A percentile compares a stretch with the other conserved stretches of the same genome.
Conservation (phyloP, 2,329 filamentous ascomycete genomes). For the Grosmannia clavigera region DNA sequence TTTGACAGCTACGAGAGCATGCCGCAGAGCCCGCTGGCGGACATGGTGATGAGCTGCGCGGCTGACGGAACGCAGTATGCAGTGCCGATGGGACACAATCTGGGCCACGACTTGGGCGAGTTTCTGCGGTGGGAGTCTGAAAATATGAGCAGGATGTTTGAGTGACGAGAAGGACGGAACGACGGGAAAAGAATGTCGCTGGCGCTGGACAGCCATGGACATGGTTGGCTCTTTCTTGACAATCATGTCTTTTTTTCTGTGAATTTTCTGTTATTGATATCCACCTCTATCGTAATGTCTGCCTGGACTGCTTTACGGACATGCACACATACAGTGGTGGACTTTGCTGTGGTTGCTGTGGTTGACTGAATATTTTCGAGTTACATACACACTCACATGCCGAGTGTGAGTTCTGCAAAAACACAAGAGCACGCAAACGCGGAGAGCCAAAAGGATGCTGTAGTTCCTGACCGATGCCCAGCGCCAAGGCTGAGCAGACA, state of each 20-base stretch:
- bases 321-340: too few relatives aligned
- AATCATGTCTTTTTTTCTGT: not conserved
- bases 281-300: too few relatives aligned
- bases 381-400: too few relatives aligned
- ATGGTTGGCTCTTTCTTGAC: not conserved
- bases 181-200: too few relatives aligned
- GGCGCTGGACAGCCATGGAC: not conserved
- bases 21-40: constrained; percentile 38
- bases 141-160: constrained; percentile 25
- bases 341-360: too few relatives aligned
- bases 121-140: constrained; percentile 46
- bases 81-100: constrained; percentile 48
- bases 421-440: not conserved
- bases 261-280: not conserved
- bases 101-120: constrained; percentile 45
- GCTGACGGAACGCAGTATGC: constrained; percentile 26
- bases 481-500: not conserved
- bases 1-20: constrained; percentile 28
- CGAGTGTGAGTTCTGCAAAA: not conserved
- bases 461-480: not conserved
- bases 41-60: constrained; percentile 28
- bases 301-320: too few relatives aligned
- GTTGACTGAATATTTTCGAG: too few relatives aligned
- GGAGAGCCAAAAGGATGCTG: not conserved
- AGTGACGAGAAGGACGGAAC: not conserved